Percentiles rank a stretch among this genome's conserved stretches.
Conservation (phyloP, 139 green algal genomes). For the Chlorella ohadii region DNA sequence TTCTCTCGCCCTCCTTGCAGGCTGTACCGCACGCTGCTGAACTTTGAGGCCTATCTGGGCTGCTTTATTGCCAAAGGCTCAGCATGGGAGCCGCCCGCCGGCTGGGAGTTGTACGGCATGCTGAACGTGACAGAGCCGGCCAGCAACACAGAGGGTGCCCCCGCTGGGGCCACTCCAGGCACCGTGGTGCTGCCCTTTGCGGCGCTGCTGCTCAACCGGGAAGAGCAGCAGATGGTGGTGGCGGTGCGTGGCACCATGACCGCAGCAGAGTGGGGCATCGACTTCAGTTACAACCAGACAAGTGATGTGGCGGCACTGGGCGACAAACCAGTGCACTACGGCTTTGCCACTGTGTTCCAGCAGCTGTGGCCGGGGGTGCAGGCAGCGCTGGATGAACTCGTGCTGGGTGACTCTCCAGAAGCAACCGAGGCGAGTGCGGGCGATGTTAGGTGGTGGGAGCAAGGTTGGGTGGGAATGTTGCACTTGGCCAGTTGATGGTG, state of each 20-base stretch:
- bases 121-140: neutral
- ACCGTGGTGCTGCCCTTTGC: neutral
- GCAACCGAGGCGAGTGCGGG: neutral
- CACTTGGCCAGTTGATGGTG: too few relatives aligned
- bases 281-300: conserved; percentile 18
- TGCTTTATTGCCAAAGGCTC: neutral
- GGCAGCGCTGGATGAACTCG: neutral
- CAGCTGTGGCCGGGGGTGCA: conserved; percentile 9
- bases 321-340: neutral
- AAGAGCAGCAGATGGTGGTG: neutral
- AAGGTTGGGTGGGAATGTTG: too few relatives aligned
- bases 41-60: neutral
- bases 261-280: neutral
- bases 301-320: neutral
- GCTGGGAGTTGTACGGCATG: neutral
- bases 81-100: neutral
- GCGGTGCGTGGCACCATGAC: neutral
- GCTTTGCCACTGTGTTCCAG: neutral
- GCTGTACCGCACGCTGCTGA: conserved; percentile 5
- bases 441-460: neutral
- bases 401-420: neutral
- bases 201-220: neutral
- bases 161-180: too few relatives aligned
- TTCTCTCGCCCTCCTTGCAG: neutral
- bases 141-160: neutral